Base-by-base conservation (phyloP, 306 rosid species). In the Canavalia gladiata region DNA sequence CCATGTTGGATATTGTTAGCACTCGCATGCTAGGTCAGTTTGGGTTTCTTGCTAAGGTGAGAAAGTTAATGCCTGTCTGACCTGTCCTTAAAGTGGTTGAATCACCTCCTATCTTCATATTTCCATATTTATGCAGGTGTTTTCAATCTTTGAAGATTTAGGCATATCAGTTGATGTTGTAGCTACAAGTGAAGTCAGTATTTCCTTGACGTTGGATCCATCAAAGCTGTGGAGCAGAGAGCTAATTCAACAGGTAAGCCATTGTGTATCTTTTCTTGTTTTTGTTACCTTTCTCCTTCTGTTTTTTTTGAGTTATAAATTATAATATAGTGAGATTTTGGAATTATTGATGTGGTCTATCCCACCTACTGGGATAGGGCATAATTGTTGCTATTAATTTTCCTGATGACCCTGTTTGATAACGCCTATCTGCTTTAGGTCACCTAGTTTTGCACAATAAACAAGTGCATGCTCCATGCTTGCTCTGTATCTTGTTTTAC, bases 1-100 rank as follows among this genome's bases (percentile, higher is more conserved):
- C 97, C 72, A 92, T 91, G 98, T 88, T 95, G 94, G 98, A 95
- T 92, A 95, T 95, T 49, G 98, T 85, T 54, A 95, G 97, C 90
- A 92, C 98, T 55, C 94, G 98, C 75, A 95, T 95, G 98, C 98
- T 95, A 55, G 98, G 98, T 64, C 97, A 91, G 85, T 90, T 4
- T 81, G 98, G 98, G 60, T 95, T 95, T 86, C 98, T 92, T 84
- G 98, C 98, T 62, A 95, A 88, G 92, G 98, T 92, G 82, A 86
- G 93, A 83, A 85, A 66, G 46, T 68, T 69, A 65, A 84, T 2
- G 49, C 31, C 74, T 13, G 50, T 10, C 7, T 6, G 29, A 55
- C 51, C 39, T 73, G 56, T 67, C 43, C 81, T 57, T 8, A 41
- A 13, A 3, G 72, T 57, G 57, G 78, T 29, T 58, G 49, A 73